Evolutionary conservation across 768 basidiomycete genomes (phyloP), one percentile per base, ranked within the genome.

Genomic region (Leccinum variicolor): DNA sequence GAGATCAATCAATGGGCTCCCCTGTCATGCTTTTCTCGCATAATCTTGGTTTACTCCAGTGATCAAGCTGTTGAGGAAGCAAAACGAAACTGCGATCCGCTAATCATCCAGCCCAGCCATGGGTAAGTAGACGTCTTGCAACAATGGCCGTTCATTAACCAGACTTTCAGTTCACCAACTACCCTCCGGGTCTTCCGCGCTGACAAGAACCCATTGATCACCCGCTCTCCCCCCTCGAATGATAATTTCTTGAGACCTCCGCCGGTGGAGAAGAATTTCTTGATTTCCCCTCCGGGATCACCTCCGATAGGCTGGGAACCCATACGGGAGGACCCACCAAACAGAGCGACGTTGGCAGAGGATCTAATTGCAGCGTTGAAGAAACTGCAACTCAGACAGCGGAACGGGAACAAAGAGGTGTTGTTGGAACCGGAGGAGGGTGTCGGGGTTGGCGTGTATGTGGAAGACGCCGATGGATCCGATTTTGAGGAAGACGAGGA

Each of bases 291-390:
- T 0, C 97, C 97, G 4, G 97, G 97, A 5, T 97, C 94, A 0
- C 97, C 97, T 0, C 97, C 97, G 0, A 86, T 95, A 1, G 97
- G 95, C 3, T 99, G 97, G 97, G 94, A 97, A 68, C 93, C 82
- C 23, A 83, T 94, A 56, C 77, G 77, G 51, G 96, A 98, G 73
- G 94, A 95, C 8, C 92, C 93, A 17, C 96, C 96, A 0, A 98
- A 98, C 67, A 69, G 76, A 3, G 74, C 81, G 3, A 88, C 94
- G 5, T 82, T 97, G 25, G 96, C 96, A 0, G 85, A 90, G 23
- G 96, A 98, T 69, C 81, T 98, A 61, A 89, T 93, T 26, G 67
- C 77, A 11, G 96, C 96, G 15, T 75, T 98, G 54, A 81, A 78
- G 62, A 83, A 80, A 63, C 79, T 98, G 3, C 83, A 91, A 66